Conservation (phyloP, 352 stramenopile species). For the Globisporangium barbulae region DNA sequence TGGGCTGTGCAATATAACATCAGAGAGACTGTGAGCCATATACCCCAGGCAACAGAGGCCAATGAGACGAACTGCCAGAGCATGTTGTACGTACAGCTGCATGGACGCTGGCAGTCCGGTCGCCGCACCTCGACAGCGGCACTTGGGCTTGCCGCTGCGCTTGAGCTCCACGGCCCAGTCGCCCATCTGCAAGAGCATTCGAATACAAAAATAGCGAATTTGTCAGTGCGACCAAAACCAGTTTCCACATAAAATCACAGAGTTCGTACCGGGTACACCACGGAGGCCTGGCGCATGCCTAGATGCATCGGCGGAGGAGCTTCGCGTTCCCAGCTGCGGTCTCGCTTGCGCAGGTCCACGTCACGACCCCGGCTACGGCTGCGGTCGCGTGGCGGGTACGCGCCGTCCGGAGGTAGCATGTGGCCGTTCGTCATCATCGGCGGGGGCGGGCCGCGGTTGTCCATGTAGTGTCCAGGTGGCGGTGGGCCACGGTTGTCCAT, state of each 20-base stretch:
- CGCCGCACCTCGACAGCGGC: slow-evolving; percentile 39
- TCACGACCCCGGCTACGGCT: slow-evolving; percentile 26
- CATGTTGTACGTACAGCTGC: slow-evolving; percentile 16
- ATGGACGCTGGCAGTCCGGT: slow-evolving; percentile 17
- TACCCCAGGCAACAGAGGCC: background rate
- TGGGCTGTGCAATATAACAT: slow-evolving; percentile 31
- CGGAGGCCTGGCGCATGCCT: slow-evolving; percentile 7
- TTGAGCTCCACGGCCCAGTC: slow-evolving; percentile 51
- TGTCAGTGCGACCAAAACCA: background rate
- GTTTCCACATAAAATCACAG: background rate
- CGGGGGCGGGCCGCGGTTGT: slow-evolving; percentile 26
- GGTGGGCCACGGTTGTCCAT: slow-evolving; percentile 34
- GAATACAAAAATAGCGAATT: slow-evolving; percentile 12
- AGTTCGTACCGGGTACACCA: slow-evolving; percentile 16
- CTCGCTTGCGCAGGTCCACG: slow-evolving; percentile 12
- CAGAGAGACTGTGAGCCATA: background rate
- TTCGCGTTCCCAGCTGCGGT: slow-evolving; percentile 20
- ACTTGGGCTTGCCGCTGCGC: slow-evolving; percentile 45
- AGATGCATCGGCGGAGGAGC: background rate
- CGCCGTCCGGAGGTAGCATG: background rate
- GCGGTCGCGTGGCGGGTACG: slow-evolving; percentile 24
- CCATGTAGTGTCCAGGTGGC: slow-evolving; percentile 25
- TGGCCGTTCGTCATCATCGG: slow-evolving; percentile 30
- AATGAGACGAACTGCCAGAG: background rate
- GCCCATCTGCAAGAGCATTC: slow-evolving; percentile 17